Base-by-base conservation (phyloP, 371 early-diverging fungal species). In the Rhizopus stolonifer region DNA sequence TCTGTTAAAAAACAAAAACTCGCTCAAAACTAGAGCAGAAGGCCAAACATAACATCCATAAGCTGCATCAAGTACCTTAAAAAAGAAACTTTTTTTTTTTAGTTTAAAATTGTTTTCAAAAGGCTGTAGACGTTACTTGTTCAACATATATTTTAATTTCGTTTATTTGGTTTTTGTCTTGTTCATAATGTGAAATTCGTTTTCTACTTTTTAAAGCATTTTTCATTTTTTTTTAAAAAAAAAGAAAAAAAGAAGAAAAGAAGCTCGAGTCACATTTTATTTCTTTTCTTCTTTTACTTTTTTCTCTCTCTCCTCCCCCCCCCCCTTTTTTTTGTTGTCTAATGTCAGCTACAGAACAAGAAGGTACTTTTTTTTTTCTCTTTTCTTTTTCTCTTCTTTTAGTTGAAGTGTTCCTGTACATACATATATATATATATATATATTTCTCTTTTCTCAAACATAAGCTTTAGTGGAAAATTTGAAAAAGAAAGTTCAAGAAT, bases 21-120 rank as follows among this genome's bases (percentile, higher is more conserved):
- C 78, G 3, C 70, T 68, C 54, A 83, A 60, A 1, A 80, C 74
- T 0, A 83, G 49, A 1, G 83, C 64, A 6, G 80, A 79, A 0
- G 83, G 83, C 83, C 83, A 83, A 36, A 79, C 64, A 52, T 80
- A 83, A 25, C 73, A 70, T 22, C 81, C 83, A 57, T 76, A 83
- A 15, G 77, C 70, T 13, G 80, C 60, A 50, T 82, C 76, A 7
- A 82, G 57, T 3, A 74, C 49, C 81, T 81, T n/a, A 47, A 29
- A 29, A 10, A 4, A 29, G 10, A 29, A 29, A 10, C 4, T 7
- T 33, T 40, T 34, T 13, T 31, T 46, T 19, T 46, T n/a, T 29
- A 1, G 17, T 6, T 49, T 13, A 25, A 24, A 39, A 17, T 14
- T 13, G 23, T 32, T 42, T 39, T 26, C n/a, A n/a, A n/a, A 8